Conservation (phyloP, 495 filamentous ascomycete species). For the Bryoglossum gracile region DNA sequence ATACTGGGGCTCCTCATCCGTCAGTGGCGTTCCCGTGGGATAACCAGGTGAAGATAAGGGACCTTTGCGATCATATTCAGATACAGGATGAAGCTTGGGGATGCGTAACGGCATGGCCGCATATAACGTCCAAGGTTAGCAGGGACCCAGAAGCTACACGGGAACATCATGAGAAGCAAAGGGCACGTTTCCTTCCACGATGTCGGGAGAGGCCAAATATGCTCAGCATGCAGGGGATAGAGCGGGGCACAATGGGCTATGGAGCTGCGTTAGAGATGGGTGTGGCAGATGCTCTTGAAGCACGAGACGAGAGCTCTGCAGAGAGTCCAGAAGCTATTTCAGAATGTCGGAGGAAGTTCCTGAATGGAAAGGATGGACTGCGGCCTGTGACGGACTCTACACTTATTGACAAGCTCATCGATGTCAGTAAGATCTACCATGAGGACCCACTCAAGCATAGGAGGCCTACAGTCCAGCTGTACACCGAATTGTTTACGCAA, state of each 20-base stretch:
- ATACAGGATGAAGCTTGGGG: slow-evolving; percentile 50
- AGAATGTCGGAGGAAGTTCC: slow-evolving; percentile 42
- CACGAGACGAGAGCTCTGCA: slow-evolving; percentile 41
- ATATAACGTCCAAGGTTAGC: slow-evolving; percentile 28
- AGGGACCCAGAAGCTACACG: slow-evolving; percentile 25
- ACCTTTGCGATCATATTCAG: slow-evolving; percentile 54
- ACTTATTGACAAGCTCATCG: slow-evolving; percentile 45
- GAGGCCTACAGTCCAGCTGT: slow-evolving; percentile 30
- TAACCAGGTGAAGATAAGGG: slow-evolving; percentile 51
- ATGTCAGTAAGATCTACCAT: slow-evolving; percentile 39
- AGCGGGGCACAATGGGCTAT: slow-evolving; percentile 70
- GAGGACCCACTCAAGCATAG: slow-evolving; percentile 23
- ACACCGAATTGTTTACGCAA: slow-evolving; percentile 53
- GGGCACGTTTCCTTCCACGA: slow-evolving; percentile 50
- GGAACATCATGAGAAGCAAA: slow-evolving; percentile 29
- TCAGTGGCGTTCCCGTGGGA: slow-evolving; percentile 66
- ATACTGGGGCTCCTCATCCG: slow-evolving; percentile 49
- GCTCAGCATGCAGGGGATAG: slow-evolving; percentile 64
- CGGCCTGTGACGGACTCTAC: slow-evolving; percentile 43
- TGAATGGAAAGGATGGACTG: slow-evolving; percentile 38
- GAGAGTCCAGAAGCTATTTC: slow-evolving; percentile 32
- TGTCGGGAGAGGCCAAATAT: slow-evolving; percentile 60
- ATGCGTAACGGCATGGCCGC: slow-evolving; percentile 43
- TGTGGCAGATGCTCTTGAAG: slow-evolving; percentile 52
- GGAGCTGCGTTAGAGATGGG: slow-evolving; percentile 63